phyloP scores from a whole-genome alignment of 2,329 filamentous ascomycete species.

The Tolypocladium guangdongense region DNA sequence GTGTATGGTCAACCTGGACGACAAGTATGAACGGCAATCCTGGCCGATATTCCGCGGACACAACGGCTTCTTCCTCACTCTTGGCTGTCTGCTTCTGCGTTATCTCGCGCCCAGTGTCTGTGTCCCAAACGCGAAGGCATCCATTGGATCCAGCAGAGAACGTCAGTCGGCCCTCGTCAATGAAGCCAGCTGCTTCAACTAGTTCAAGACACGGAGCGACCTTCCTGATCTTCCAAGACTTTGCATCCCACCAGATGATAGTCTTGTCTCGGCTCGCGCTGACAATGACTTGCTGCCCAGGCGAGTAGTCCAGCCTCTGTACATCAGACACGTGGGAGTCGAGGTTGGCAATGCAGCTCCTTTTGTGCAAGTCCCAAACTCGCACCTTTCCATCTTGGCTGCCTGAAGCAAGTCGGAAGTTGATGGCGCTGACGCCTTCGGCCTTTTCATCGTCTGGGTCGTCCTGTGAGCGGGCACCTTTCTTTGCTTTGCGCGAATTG shows the following conservation, averaged over 20 bases:
- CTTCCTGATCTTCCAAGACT: conserved; percentile 71
- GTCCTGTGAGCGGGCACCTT: conserved; percentile 13
- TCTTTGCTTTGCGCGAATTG: conserved; percentile 23
- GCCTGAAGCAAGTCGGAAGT: conserved; percentile 78
- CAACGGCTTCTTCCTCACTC: conserved; percentile 54
- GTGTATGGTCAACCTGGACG: conserved; percentile 79
- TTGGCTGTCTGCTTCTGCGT: conserved; percentile 59
- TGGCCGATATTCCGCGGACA: conserved; percentile 57
- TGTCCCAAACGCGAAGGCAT: conserved; percentile 73
- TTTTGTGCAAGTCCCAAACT: conserved; percentile 84
- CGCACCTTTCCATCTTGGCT: conserved; percentile 89
- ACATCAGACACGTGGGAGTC: conserved; percentile 95
- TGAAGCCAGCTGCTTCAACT: conserved; percentile 73
- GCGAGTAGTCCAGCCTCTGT: conserved; percentile 73
- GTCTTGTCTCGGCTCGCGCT: conserved; percentile 90
- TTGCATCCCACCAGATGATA: conserved; percentile 80
- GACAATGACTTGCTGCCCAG: conserved; percentile 62
- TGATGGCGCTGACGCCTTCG: conserved; percentile 32
- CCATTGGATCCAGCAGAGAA: conserved; percentile 82
- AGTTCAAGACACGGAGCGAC: conserved; percentile 78
- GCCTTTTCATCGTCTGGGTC: conserved; percentile 28
- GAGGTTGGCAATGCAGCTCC: conserved; percentile 62
- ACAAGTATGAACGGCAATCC: conserved; percentile 63
- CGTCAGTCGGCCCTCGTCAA: conserved; percentile 58
- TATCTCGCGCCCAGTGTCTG: conserved; percentile 64